These are phyloP conservation scores for Magnaporthiopsis rhizophila DNA, from an alignment of 2,329 filamentous ascomycete species.

Conservation along the genomic window DNA sequence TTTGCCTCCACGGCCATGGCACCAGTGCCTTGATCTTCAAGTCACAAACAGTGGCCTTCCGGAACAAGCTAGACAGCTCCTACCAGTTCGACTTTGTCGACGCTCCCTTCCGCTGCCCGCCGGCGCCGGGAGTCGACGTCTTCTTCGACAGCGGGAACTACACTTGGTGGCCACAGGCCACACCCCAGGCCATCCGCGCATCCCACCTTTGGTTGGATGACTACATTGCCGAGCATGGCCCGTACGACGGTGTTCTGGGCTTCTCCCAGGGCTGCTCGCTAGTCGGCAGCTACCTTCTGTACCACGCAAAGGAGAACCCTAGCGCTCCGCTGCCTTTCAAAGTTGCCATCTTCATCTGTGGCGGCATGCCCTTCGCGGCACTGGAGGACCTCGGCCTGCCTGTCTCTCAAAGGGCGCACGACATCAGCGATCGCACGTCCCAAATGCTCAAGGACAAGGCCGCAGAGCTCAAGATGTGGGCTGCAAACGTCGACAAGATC, in stretches of 20 bases:
- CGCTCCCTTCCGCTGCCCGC: constrained; percentile 21
- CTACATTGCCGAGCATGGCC: constrained; percentile 24
- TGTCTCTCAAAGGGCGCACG: constrained; percentile 23
- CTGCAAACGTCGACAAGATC: constrained; percentile 19
- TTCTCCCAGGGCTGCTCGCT: constrained; percentile 32
- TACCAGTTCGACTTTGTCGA: constrained; percentile 27
- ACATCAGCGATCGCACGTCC: constrained; percentile 19
- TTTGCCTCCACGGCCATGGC: constrained; percentile 29
- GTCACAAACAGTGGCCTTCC: constrained; percentile 28
- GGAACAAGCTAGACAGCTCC: constrained; percentile 22
- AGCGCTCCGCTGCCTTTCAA: constrained; percentile 24
- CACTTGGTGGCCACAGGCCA: constrained; percentile 21
- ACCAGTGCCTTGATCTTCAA: constrained; percentile 28
- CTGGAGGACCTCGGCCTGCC: constrained; percentile 26
- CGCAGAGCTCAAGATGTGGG: constrained; percentile 17
- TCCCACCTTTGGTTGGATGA: constrained; percentile 27
- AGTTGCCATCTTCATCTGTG: constrained; percentile 32
- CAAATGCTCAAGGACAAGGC: constrained; percentile 19
- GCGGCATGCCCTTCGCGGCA: constrained; percentile 25
- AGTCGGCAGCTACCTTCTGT: constrained; percentile 30
- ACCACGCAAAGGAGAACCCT: constrained; percentile 25
- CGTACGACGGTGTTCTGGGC: constrained; percentile 27
- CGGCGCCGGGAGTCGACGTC: constrained; percentile 25
- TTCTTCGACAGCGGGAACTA: constrained; percentile 21
- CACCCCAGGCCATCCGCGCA: constrained; percentile 23